phyloP scores from a whole-genome alignment of 176 grass and related monocot species.

The Bromus sterilis region DNA sequence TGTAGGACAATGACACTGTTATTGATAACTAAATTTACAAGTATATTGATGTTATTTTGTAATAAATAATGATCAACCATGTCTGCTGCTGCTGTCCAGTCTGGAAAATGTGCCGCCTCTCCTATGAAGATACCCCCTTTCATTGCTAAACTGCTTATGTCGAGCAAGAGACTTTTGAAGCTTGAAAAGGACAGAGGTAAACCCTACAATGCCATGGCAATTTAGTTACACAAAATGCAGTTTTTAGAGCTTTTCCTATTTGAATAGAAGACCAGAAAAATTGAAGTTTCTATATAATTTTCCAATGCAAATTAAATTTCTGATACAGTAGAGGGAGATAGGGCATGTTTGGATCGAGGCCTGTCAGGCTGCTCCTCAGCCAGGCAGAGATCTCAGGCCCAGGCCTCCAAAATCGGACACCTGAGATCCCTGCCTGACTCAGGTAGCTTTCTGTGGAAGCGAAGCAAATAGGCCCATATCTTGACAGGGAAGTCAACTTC shows the following conservation, averaged over 20 bases:
- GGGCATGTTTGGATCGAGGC: no score
- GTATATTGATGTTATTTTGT: not conserved
- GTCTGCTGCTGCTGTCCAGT: slow-evolving; percentile 26
- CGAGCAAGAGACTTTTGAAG: slow-evolving; percentile 57
- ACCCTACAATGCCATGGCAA: slow-evolving; percentile 50
- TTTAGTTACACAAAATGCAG: not conserved
- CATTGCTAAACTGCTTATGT: slow-evolving; percentile 67
- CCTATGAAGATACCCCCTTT: slow-evolving; percentile 80
- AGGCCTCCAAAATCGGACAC: no score
- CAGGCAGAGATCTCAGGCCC: no score
- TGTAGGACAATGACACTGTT: slow-evolving; percentile 3
- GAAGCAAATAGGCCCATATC: no score
- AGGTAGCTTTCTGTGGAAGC: no score
- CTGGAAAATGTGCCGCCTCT: slow-evolving; percentile 43
- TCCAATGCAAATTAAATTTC: not conserved
- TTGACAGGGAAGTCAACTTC: not conserved
- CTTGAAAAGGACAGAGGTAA: slow-evolving; percentile 46
- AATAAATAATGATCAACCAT: slow-evolving; percentile 28
- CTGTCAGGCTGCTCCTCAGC: no score
- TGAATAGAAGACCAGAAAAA: not conserved
- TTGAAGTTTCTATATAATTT: not conserved
- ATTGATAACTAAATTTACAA: slow-evolving; percentile 17
- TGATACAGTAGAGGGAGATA: not conserved
- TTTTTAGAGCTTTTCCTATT: not conserved
- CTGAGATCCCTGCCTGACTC: no score